Conservation (phyloP, 2,329 filamentous ascomycete genomes). For the Trichophyton simii region DNA sequence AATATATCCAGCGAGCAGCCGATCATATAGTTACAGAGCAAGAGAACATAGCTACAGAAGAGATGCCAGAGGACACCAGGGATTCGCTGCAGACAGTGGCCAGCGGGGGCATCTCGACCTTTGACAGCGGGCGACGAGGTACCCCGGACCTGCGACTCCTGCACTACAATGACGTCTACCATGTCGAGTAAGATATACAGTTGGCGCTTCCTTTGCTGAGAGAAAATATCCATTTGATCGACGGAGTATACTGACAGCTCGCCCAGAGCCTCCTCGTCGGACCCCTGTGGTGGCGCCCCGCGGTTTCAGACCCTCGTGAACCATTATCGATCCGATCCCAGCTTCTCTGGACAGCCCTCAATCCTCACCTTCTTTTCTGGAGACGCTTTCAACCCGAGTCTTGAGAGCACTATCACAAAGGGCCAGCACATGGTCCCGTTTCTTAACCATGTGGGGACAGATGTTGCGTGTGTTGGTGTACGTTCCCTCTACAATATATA, state of each 20-base stretch:
- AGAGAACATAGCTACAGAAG: too few species aligned
- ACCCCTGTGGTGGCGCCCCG: slow-evolving; percentile 69
- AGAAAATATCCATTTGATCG: too few species aligned
- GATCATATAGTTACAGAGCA: too few species aligned
- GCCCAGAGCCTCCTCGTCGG: slow-evolving; percentile 48
- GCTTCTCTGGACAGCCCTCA: slow-evolving; percentile 50
- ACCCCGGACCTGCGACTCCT: slow-evolving; percentile 64
- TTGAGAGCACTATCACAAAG: slow-evolving; percentile 83
- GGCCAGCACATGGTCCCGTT: slow-evolving; percentile 82
- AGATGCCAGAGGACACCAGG: neutral
- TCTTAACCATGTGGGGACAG: slow-evolving; percentile 63
- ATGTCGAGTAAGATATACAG: slow-evolving; percentile 49
- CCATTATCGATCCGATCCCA: slow-evolving; percentile 54
- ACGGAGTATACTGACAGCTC: neutral
- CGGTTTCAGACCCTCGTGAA: slow-evolving; percentile 69
- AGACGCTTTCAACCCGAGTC: slow-evolving; percentile 81
- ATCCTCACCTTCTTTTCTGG: slow-evolving; percentile 76
- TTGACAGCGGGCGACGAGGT: slow-evolving; percentile 32
- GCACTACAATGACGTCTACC: slow-evolving; percentile 92
- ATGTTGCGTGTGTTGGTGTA: slow-evolving; percentile 72
- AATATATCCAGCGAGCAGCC: too few species aligned
- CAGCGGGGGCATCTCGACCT: slow-evolving; percentile 26
- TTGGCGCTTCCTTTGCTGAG: too few species aligned
- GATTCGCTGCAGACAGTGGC: slow-evolving; percentile 8
- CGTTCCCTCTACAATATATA: slow-evolving; percentile 22